Base-by-base conservation (phyloP, 2,329 filamentous ascomycete species). In the Paracoccidioides lutzii region DNA sequence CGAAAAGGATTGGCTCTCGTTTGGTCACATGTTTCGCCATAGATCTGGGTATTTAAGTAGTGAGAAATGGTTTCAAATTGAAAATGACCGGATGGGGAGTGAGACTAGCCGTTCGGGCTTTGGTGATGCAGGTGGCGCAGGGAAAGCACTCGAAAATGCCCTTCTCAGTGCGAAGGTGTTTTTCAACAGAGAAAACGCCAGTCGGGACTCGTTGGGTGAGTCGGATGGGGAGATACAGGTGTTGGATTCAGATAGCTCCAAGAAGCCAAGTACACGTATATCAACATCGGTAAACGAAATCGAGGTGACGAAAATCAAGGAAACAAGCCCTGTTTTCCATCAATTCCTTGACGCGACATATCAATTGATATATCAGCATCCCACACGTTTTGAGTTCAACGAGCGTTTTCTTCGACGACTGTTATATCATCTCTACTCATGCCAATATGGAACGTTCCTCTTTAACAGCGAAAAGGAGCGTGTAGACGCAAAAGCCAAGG, bases 1-100 rank as follows among this genome's bases (percentile, higher is more conserved):
- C 2, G 93, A 98, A 71, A 98, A 98, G 69, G 93, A 98, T 67
- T 98, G 93, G 88, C 74, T 98, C 10, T 93, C 91, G 0, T 98
- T 96, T 72, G 93, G 93, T 1, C 91, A 98, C 71, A 96, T 95
- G 85, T 98, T 98, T 72, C 83, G 90, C 55, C 83, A 95, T 64
- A 84, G 93, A n/a, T 88, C 88, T 12, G 93, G 93, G 3, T 87
- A 87, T 63, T 73, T 97, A 55, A 89, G 84, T 65, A 88, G 88
- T 61, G 91, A 97, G 61, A 95, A 94, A 65, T 97, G 90, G 90
- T 98, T 98, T 66, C 78, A 82, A 15, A 81, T 88, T 32, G 88
- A 96, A 67, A 90, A 86, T 63, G 91, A 97, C 69, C 74, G 73
- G 79, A 72, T 85, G 77, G 76, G 87, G 73, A 62, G 86, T 10